Evolutionary conservation across 2,329 filamentous ascomycete species (phyloP).

Genomic region (Fusarium annulatum): DNA sequence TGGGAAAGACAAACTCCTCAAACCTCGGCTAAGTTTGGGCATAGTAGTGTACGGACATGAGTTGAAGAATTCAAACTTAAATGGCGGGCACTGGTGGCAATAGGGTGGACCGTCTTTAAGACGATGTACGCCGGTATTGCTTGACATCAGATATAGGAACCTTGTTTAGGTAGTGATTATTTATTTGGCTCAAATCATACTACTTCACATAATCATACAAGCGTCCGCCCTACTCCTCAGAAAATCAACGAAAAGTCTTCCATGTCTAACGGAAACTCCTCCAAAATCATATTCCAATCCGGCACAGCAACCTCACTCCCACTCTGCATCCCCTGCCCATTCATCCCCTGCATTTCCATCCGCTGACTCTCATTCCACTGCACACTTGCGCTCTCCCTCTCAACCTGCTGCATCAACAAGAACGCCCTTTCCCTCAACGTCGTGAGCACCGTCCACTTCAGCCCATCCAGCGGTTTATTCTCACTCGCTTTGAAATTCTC

Average conservation of each 20-base stretch:
- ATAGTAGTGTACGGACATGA: rapidly evolving
- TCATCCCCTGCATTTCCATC: not conserved
- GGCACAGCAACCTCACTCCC: slow-evolving; percentile 27
- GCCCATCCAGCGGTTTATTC: slow-evolving; percentile 6
- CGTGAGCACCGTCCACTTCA: slow-evolving; percentile 49
- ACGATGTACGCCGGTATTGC: not conserved
- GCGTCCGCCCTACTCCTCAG: not conserved
- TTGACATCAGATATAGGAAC: too few relatives aligned
- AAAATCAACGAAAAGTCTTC: slow-evolving; percentile 39
- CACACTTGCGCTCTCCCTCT: not conserved
- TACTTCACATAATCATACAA: not conserved
- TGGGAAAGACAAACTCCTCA: rapidly evolving
- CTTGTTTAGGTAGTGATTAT: not conserved
- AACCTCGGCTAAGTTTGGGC: rapidly evolving
- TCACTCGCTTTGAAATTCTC: not conserved
- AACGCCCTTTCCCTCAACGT: slow-evolving; percentile 48
- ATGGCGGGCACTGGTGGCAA: not conserved
- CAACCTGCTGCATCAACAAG: slow-evolving; percentile 32
- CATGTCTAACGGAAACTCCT: slow-evolving; percentile 46
- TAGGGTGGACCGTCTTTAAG: not conserved
- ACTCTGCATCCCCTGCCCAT: not conserved
- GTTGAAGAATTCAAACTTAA: not conserved
- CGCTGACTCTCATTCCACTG: not conserved
- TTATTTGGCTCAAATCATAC: not conserved
- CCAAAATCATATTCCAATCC: slow-evolving; percentile 46